Evolutionary conservation across 305 asterid genomes (phyloP), one percentile per base, ranked within the genome.

Genomic region (Fraxinus sp.): DNA sequence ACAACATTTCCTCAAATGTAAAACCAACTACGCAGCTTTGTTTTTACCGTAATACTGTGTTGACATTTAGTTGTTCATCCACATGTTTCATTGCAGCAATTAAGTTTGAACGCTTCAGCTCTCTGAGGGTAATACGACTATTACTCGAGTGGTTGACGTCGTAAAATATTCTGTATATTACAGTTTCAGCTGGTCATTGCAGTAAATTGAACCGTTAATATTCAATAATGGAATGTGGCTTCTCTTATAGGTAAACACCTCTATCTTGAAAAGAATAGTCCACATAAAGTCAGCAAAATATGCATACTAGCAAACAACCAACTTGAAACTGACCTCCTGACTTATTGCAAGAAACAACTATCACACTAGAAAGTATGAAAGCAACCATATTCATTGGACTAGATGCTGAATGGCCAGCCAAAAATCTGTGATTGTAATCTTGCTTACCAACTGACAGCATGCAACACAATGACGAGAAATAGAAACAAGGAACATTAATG

Each of bases 41-140:
- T 37, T 14, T 87, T 86, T 89, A 94, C 99, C 99, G 89, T 90
- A 94, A 90, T 70, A 93, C 98, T 90, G 94, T 92, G 91, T 96
- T 96, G 79, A 96, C 93, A 85, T 94, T 97, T 89, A 93, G 97
- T 91, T 96, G 98, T 78, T 94, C 99, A 86, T 96, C 99, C 71
- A 95, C 97, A 90, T 94, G 98, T 89, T 92, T 97, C 99, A 96
- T 94, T 66, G 99, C 94, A 86, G 91, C 87, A 86, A 94, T 88
- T 85, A 96, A 90, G 88, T 93, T 91, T 4, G 98, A 95, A 79
- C 90, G 97, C 85, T 90, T 96, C 86, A 96, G 93, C 94, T 96
- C 99, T 91, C 91, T 91, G 86, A 94, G 94, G 79, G 97, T 93
- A 85, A 96, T 96, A 75, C 89, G 97, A 55, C 94, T 92, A 88